Conservation (phyloP, 257 asterid genomes). For the Schizonepeta tenuifolia region DNA sequence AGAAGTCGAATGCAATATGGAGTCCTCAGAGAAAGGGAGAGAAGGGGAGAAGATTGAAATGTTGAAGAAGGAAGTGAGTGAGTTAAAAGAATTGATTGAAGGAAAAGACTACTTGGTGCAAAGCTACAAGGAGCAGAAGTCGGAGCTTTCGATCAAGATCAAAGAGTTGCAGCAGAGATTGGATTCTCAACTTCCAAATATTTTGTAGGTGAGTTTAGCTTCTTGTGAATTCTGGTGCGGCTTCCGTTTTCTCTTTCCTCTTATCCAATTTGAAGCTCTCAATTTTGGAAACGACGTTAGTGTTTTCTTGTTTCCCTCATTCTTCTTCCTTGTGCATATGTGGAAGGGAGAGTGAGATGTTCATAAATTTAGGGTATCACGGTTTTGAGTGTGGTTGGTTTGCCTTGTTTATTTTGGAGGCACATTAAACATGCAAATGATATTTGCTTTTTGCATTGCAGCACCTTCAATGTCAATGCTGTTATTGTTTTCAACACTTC, state of each 20-base stretch:
- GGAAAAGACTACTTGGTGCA: slow-evolving; percentile 86
- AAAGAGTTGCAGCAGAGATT: slow-evolving; percentile 79
- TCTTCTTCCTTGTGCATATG: slow-evolving; percentile 38
- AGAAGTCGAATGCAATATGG: slow-evolving; percentile 46
- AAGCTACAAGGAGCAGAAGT: slow-evolving; percentile 86
- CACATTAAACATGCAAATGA: slow-evolving; percentile 2
- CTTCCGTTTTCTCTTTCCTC: slow-evolving; percentile 33
- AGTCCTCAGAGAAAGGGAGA: slow-evolving; percentile 49
- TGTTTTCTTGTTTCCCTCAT: slow-evolving; percentile 14
- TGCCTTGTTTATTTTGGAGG: slow-evolving; percentile 14
- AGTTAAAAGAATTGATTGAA: slow-evolving; percentile 76
- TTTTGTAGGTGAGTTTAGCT: slow-evolving; percentile 56
- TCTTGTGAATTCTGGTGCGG: slow-evolving; percentile 57
- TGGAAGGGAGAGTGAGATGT: slow-evolving; percentile 37
- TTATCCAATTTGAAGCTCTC: slow-evolving; percentile 40
- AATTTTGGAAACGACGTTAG: slow-evolving; percentile 38
- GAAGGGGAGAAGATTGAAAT: slow-evolving; percentile 68
- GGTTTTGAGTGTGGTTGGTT: slow-evolving; percentile 36
- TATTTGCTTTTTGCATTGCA: slow-evolving; percentile 8
- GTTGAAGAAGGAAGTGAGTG: slow-evolving; percentile 71
- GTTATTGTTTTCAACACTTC: background rate
- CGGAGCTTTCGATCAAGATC: slow-evolving; percentile 75
- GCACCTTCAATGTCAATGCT: slow-evolving; percentile 23
- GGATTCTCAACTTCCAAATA: slow-evolving; percentile 85
- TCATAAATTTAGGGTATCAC: slow-evolving; percentile 28